These are phyloP conservation scores for Naumovozyma castellii DNA, from an alignment of 805 yeast species.

Conservation along the genomic window DNA sequence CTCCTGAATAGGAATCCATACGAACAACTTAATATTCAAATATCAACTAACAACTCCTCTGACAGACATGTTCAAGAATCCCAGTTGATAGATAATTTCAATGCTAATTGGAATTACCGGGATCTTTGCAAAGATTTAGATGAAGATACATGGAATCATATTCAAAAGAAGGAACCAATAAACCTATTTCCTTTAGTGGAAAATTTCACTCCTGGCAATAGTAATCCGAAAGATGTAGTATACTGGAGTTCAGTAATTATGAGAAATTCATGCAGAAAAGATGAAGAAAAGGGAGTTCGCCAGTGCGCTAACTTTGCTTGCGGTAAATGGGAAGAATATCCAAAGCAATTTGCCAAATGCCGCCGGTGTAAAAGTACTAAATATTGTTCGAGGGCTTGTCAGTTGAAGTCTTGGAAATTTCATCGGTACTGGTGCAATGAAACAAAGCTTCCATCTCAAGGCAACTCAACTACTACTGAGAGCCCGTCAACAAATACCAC, in stretches of 20 bases:
- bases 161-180: conserved; percentile 38
- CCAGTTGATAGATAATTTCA: conserved; percentile 15
- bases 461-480: conserved; percentile 12
- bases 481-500: conserved; percentile 3
- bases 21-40: background rate
- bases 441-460: conserved; percentile 26
- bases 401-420: conserved; percentile 81
- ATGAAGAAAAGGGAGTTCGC: conserved; percentile 77
- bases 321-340: conserved; percentile 87
- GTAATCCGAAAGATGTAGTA: conserved; percentile 68
- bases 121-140: conserved; percentile 28
- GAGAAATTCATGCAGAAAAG: conserved; percentile 89
- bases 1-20: background rate
- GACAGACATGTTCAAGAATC: background rate
- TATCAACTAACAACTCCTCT: background rate
- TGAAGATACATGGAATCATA: conserved; percentile 24
- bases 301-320: conserved; percentile 92
- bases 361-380: conserved; percentile 89
- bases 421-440: conserved; percentile 90
- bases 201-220: conserved; percentile 55
- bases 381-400: conserved; percentile 89
- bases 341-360: conserved; percentile 91
- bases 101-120: conserved; percentile 38
- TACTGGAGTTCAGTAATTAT: conserved; percentile 98
- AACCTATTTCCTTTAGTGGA: conserved; percentile 89